Conservation (phyloP, 306 rosid genomes). For the Quercus parvula region DNA sequence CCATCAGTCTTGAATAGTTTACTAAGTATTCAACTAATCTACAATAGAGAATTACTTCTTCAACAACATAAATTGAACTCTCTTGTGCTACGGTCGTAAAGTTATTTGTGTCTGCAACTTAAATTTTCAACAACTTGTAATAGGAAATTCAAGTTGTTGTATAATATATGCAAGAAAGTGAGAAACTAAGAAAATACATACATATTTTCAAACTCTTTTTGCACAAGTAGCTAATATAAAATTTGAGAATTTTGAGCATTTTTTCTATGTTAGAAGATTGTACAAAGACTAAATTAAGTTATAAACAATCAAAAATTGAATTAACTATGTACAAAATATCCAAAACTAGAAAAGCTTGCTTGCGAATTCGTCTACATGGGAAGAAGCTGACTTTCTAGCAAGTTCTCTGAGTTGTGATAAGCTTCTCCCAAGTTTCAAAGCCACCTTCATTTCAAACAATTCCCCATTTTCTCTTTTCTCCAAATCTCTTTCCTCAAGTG, state of each 20-base stretch:
- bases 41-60: no score
- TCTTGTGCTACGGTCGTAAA: no score
- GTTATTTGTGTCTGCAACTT: no score
- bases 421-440: constrained; percentile 66
- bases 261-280: background rate
- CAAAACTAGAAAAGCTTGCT: constrained; percentile 51
- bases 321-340: background rate
- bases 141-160: no score
- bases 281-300: background rate
- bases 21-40: no score
- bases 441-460: constrained; percentile 54
- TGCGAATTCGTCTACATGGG: constrained; percentile 50
- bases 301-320: background rate
- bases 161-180: no score
- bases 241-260: constrained; percentile 1
- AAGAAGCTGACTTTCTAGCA: constrained; percentile 44
- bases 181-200: no score
- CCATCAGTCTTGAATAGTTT: no score
- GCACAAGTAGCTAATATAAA: no score
- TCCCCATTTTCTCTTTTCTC: constrained; percentile 66
- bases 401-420: constrained; percentile 47
- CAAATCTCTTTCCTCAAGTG: constrained; percentile 42
- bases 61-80: no score
- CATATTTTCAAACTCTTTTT: no score
- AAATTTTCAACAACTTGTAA: no score